A percentile compares a stretch with the other conserved stretches of the same genome.
Evolutionary conservation across 768 basidiomycete genomes (phyloP).

Genomic region (Suillus americanus): DNA sequence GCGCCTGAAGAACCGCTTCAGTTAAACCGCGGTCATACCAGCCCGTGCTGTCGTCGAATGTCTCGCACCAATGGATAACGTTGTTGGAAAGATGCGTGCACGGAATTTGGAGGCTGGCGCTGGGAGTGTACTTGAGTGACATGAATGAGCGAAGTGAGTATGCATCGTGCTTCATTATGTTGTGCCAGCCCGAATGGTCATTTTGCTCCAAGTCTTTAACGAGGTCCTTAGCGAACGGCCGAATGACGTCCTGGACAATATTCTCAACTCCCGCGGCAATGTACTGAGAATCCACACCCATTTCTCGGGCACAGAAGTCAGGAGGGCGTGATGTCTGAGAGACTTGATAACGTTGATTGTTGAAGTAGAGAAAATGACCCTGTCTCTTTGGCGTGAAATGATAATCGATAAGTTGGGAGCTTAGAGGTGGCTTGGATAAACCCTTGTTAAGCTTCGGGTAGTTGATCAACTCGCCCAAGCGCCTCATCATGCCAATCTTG

Average conservation of each 20-base stretch:
- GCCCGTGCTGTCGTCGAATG: conserved; percentile 30
- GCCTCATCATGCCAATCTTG: conserved; percentile 25
- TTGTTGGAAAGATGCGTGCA: neutral
- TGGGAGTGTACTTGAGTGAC: conserved; percentile 2
- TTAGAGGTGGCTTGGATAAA: neutral
- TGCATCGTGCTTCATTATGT: conserved; percentile 20
- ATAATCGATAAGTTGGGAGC: too few species aligned
- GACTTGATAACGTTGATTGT: conserved; percentile 4
- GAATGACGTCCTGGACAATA: conserved; percentile 18
- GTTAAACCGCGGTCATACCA: conserved; percentile 35
- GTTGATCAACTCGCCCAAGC: conserved; percentile 23
- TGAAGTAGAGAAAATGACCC: conserved; percentile 24
- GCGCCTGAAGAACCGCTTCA: conserved; percentile 33
- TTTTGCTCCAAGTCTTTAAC: conserved; percentile 20
- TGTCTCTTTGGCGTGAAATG: too few species aligned
- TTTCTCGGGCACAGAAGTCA: neutral
- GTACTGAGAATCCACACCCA: conserved; percentile 4
- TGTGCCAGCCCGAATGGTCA: conserved; percentile 17
- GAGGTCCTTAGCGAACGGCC: conserved; percentile 17
- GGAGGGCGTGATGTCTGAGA: neutral
- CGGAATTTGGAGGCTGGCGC: neutral
- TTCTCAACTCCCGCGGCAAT: conserved; percentile 18
- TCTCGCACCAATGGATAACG: conserved; percentile 19
- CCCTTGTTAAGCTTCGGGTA: conserved; percentile 17
- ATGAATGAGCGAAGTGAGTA: conserved; percentile 27